A percentile compares a stretch with the other conserved stretches of the same genome.
These are phyloP conservation scores for Fraxinus ornus DNA, from an alignment of 305 asterid species.

Conservation along the genomic window DNA sequence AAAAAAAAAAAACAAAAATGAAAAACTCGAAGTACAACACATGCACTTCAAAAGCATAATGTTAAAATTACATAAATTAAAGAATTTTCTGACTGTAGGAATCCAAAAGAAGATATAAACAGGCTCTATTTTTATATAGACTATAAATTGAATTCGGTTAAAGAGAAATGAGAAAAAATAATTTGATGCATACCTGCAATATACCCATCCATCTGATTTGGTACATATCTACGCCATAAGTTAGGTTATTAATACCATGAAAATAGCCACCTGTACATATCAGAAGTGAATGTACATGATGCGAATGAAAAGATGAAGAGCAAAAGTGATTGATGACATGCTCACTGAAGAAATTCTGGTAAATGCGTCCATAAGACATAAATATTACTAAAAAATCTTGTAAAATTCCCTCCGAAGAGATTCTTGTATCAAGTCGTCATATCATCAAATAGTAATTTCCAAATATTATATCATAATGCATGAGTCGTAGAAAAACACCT, in stretches of 20 bases:
- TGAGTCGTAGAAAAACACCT: conserved; percentile 37
- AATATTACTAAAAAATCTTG: conserved; percentile 3
- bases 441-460: conserved; percentile 1
- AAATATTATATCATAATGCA: background rate
- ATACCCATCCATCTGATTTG: conserved; percentile 68
- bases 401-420: background rate
- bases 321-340: background rate
- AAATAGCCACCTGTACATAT: conserved; percentile 57
- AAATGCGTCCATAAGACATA: background rate
- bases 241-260: conserved; percentile 51
- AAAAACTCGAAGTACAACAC: background rate
- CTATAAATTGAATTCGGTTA: background rate
- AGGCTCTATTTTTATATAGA: background rate
- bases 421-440: background rate
- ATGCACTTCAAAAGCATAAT: conserved; percentile 1
- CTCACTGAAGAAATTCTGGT: background rate
- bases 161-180: background rate
- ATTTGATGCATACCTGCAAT: conserved; percentile 49
- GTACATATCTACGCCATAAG: conserved; percentile 61
- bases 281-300: conserved; percentile 16
- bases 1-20: background rate
- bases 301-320: background rate
- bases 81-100: background rate
- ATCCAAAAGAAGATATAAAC: background rate
- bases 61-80: background rate